Percentiles rank a stretch among this genome's conserved stretches.
Evolutionary conservation across 345 rosid species (phyloP).

Genomic region (Lepidium aucheri): DNA sequence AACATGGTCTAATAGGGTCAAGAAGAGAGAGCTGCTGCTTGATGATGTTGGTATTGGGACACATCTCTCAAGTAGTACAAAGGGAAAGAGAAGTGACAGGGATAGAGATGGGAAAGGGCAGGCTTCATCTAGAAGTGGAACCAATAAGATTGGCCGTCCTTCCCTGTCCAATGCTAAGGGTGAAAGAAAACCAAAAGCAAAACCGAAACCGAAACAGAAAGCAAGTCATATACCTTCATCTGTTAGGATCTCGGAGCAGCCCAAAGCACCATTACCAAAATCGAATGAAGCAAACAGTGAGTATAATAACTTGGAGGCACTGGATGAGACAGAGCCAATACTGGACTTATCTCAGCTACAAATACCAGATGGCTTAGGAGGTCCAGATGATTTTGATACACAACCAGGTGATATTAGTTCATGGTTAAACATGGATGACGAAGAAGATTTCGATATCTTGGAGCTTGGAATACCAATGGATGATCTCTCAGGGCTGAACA

Average conservation of each 20-base stretch:
- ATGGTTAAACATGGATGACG: constrained; percentile 93
- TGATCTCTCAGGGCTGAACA: constrained; percentile 85
- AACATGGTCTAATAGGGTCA: constrained; percentile 49
- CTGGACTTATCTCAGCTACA: constrained; percentile 36
- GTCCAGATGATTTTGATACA: constrained; percentile 33
- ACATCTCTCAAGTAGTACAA: constrained; percentile 39
- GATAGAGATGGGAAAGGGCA: constrained; percentile 92
- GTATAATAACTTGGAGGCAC: constrained; percentile 45
- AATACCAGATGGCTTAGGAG: constrained; percentile 55
- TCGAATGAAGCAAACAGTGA: constrained; percentile 42
- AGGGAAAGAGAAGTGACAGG: constrained; percentile 96
- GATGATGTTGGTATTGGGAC: constrained; percentile 64
- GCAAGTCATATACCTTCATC: constrained; percentile 66
- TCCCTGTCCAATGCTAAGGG: constrained; percentile 62
- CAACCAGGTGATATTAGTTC: constrained; percentile 76
- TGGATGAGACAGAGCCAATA: constrained; percentile 36
- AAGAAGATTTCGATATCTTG: constrained; percentile 74
- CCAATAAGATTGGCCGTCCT: constrained; percentile 69
- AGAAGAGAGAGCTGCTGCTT: constrained; percentile 72
- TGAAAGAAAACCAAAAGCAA: constrained; percentile 73
- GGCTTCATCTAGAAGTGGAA: constrained; percentile 62
- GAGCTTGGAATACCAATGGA: constrained; percentile 99
- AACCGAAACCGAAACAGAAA: constrained; percentile 92
- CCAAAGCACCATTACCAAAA: constrained; percentile 40
- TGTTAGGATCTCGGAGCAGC: constrained; percentile 49